Conservation (phyloP, 352 stramenopile genomes). For the Blastocystis sp. region DNA sequence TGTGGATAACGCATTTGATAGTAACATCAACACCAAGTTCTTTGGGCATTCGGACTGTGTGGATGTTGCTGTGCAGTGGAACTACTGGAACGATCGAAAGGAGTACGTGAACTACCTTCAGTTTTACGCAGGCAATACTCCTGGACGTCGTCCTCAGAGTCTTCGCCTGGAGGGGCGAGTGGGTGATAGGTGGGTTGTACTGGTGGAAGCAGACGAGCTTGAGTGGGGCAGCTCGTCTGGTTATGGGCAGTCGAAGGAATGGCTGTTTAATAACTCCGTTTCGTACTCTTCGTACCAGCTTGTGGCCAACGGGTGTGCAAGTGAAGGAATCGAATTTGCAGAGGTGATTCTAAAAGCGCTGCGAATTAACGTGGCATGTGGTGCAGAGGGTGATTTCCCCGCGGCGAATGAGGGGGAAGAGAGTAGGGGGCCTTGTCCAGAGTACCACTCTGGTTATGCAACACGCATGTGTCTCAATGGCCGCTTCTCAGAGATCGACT, state of each 20-base stretch:
- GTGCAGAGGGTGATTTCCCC: neutral
- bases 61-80: slow-evolving; percentile 9
- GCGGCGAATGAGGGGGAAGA: slow-evolving; percentile 1
- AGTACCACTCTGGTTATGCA: neutral
- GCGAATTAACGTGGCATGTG: neutral
- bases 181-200: neutral
- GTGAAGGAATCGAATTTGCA: slow-evolving; percentile 49
- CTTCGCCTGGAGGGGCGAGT: neutral
- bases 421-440: slow-evolving; percentile 50
- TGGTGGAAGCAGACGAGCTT: neutral
- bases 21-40: slow-evolving; percentile 7
- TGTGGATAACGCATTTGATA: slow-evolving; percentile 48
- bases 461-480: slow-evolving; percentile 39
- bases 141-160: neutral
- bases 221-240: neutral
- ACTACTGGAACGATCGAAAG: neutral
- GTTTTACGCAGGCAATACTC: slow-evolving; percentile 10
- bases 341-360: neutral
- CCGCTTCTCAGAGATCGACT: slow-evolving; percentile 17
- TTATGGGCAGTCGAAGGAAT: slow-evolving; percentile 35
- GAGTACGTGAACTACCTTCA: slow-evolving; percentile 33
- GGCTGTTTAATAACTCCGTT: neutral
- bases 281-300: neutral
- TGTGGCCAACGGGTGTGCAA: neutral
- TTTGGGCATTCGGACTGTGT: neutral